Evolutionary conservation across 1,284 basidiomycete species (phyloP).

Genomic region (Naganishia cerealis): DNA sequence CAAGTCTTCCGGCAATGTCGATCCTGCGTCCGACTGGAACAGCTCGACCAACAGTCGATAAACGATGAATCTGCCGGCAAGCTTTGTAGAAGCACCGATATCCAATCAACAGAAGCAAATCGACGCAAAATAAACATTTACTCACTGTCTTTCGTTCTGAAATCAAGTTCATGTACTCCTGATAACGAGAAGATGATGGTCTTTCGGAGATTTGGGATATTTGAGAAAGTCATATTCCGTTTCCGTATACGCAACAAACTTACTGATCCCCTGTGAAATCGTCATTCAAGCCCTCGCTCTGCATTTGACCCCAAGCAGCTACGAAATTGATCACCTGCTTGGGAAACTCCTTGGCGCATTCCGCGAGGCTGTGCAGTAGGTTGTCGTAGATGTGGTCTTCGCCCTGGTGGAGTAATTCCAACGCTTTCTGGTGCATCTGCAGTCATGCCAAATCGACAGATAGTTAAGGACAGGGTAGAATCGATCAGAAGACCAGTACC

Average conservation of each 20-base stretch:
- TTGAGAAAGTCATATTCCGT: slow-evolving; percentile 49
- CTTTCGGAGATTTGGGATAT: slow-evolving; percentile 38
- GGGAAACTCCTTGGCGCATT: slow-evolving; percentile 78
- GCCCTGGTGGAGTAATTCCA: slow-evolving; percentile 51
- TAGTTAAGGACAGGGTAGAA: slow-evolving; percentile 16
- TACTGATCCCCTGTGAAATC: slow-evolving; percentile 10
- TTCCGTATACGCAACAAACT: not conserved
- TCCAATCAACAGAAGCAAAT: not conserved
- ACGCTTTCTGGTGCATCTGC: not conserved
- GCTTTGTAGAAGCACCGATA: slow-evolving; percentile 38
- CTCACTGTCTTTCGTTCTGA: slow-evolving; percentile 16
- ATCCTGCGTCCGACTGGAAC: slow-evolving; percentile 69
- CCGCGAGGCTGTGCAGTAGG: slow-evolving; percentile 75
- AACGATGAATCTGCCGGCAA: slow-evolving; percentile 82
- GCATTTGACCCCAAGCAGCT: slow-evolving; percentile 79
- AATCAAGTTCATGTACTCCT: slow-evolving; percentile 48
- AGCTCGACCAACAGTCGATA: slow-evolving; percentile 79
- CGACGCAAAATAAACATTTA: slow-evolving; percentile 28
- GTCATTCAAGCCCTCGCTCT: slow-evolving; percentile 64
- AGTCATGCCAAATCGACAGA: not conserved
- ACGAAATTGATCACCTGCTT: slow-evolving; percentile 83
- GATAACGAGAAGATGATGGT: slow-evolving; percentile 41
- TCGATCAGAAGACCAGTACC: slow-evolving; percentile 39
- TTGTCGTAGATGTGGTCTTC: slow-evolving; percentile 78
- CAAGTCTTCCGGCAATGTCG: slow-evolving; percentile 71